Percentiles rank a stretch among this genome's conserved stretches.
phyloP scores from a whole-genome alignment of 495 filamentous ascomycete genomes.

The Talaromyces thailandensis region DNA sequence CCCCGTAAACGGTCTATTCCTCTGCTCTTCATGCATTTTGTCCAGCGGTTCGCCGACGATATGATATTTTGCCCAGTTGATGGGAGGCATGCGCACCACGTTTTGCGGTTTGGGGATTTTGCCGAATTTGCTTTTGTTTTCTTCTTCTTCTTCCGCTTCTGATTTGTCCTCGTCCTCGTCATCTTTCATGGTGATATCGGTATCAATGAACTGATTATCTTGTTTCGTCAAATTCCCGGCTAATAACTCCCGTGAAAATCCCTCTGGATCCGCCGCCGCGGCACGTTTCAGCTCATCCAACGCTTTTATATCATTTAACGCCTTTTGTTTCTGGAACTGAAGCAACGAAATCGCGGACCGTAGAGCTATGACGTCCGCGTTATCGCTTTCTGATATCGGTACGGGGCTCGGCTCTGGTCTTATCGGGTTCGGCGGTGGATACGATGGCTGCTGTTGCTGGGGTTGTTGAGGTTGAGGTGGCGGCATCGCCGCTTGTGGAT shows the following conservation, averaged over 20 bases:
- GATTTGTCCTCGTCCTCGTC: constrained; percentile 33
- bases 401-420: constrained; percentile 42
- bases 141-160: constrained; percentile 12
- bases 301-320: constrained; percentile 56
- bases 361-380: constrained; percentile 78
- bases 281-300: constrained; percentile 53
- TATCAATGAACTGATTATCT: constrained; percentile 28
- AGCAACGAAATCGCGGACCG: constrained; percentile 71
- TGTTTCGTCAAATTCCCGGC: constrained; percentile 41
- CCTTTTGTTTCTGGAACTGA: constrained; percentile 72
- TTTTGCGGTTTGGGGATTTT: constrained; percentile 71
- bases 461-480: background rate
- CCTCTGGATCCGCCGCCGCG: constrained; percentile 58
- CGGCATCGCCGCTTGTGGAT: background rate
- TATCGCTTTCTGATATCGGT: constrained; percentile 66
- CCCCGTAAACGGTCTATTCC: constrained; percentile 50
- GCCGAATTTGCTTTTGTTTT: constrained; percentile 28
- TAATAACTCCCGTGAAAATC: constrained; percentile 54
- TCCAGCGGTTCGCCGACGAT: constrained; percentile 73
- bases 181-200: constrained; percentile 16
- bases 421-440: background rate
- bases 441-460: background rate
- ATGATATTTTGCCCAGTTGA: constrained; percentile 89
- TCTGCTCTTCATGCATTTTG: constrained; percentile 73
- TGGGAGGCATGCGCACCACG: constrained; percentile 70